A percentile compares a stretch with the other conserved stretches of the same genome.
These are phyloP conservation scores for Nematodospora anomalae DNA, from an alignment of 1,139 yeast genomes.

Conservation along the genomic window DNA sequence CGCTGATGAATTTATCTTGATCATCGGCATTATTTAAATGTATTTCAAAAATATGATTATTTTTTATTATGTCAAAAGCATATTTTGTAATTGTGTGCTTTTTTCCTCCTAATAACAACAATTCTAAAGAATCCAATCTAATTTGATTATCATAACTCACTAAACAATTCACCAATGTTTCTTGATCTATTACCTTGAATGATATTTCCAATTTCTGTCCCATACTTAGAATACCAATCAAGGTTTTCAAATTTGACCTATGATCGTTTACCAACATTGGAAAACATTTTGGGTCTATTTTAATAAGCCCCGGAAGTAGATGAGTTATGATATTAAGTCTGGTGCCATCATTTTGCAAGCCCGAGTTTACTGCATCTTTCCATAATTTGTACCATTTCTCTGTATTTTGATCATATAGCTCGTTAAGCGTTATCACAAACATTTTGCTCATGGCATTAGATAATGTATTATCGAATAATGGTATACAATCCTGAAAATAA, in stretches of 20 bases:
- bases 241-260: constrained; percentile 34
- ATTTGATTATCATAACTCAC: constrained; percentile 44
- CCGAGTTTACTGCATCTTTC: constrained; percentile 43
- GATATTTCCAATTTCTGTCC: constrained; percentile 59
- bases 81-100: constrained; percentile 50
- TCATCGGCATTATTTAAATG: constrained; percentile 59
- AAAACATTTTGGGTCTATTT: constrained; percentile 37
- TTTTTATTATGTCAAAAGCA: constrained; percentile 43
- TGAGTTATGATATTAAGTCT: constrained; percentile 56
- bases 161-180: constrained; percentile 35
- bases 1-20: constrained; percentile 62
- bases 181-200: constrained; percentile 7
- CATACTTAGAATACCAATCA: constrained; percentile 58
- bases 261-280: constrained; percentile 18
- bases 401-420: constrained; percentile 19
- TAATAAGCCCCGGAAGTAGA: constrained; percentile 63
- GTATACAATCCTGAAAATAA: constrained; percentile 47
- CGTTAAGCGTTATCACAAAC: constrained; percentile 45
- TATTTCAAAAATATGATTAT: constrained; percentile 38
- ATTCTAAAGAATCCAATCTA: constrained; percentile 58
- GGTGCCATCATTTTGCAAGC: constrained; percentile 20
- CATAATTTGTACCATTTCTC: constrained; percentile 56
- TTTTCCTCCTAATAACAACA: constrained; percentile 52
- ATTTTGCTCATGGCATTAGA: constrained; percentile 72
- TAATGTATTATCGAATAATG: constrained; percentile 56